phyloP scores from a whole-genome alignment of 352 stramenopile species.

The Elongisporangium undulatum region DNA sequence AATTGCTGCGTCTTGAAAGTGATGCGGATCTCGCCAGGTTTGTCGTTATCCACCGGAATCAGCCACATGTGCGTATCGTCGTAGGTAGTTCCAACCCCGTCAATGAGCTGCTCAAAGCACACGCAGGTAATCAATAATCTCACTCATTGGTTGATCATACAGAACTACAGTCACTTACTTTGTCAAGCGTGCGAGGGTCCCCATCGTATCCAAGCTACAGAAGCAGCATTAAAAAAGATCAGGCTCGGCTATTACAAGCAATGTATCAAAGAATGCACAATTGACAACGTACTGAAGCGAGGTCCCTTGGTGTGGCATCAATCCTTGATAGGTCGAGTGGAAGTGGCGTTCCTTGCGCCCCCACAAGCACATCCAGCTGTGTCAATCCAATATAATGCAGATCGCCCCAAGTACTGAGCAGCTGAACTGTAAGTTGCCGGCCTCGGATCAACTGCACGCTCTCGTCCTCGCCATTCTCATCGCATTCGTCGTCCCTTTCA shows the following conservation, averaged over 20 bases:
- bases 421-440: constrained; percentile 40
- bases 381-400: constrained; percentile 83
- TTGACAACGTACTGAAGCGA: constrained; percentile 42
- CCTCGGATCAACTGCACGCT: constrained; percentile 28
- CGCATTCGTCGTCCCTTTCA: constrained; percentile 11
- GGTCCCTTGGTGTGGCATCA: constrained; percentile 59
- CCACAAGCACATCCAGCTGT: constrained; percentile 63
- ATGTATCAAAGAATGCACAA: neutral
- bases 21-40: constrained; percentile 41
- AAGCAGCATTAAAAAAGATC: neutral
- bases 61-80: constrained; percentile 92
- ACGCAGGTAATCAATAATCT: neutral
- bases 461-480: constrained; percentile 9
- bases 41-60: constrained; percentile 44
- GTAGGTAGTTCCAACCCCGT: constrained; percentile 74
- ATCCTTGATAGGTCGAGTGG: constrained; percentile 40
- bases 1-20: constrained; percentile 47
- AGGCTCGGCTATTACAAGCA: neutral
- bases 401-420: constrained; percentile 77
- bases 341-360: constrained; percentile 29
- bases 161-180: constrained; percentile 27
- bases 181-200: constrained; percentile 84
- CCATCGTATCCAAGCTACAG: constrained; percentile 63
- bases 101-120: constrained; percentile 44
- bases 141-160: neutral